Evolutionary conservation across 441 rosid species (phyloP), one percentile per base, ranked within the genome.

Genomic region (Corymbia calophylla): DNA sequence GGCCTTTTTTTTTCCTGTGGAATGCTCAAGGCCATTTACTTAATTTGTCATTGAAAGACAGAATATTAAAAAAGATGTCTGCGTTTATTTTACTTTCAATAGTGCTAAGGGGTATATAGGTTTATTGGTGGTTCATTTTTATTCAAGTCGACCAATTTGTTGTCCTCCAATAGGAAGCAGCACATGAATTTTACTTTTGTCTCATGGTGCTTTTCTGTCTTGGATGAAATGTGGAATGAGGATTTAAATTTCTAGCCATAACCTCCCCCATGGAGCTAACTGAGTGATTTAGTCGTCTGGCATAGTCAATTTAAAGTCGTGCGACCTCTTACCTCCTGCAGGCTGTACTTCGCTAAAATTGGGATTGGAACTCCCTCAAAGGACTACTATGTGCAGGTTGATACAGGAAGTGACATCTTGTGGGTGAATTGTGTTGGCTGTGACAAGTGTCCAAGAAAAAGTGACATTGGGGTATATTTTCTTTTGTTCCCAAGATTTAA

Each of bases 371-470:
- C 87, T 87, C 91, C 91, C 60, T 21, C 89, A n/a, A 80, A 62
- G 82, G 87, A 90, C 85, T 82, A 47, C 68, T 82, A 77, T 64
- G 89, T 90, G 82, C 91, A 90, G 53, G 89, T 90, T 27, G 91
- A 90, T 62, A 90, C 91, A 25, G 91, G 91, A n/a, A 90, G 91
- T 14, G 91, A 90, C 86, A 87, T 81, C 87, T 60, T 90, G 56
- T 90, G 91, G 91, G 77, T 90, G 29, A 87, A 87, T 35, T 90
- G 91, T 53, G 10, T 87, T 6, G 89, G 89, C 81, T 90, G 91
- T 44, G 81, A 77, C 47, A 82, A 51, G 27, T 90, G 91, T 68
- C 91, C 91, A 77, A 80, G 19, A 51, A 87, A 87, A 88, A 89
- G 87, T 48, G 87, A 87, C 27, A 32, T 89, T 29, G 89, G 87